Base-by-base conservation (phyloP, 2,329 filamentous ascomycete species). In the Monilinia polystroma region DNA sequence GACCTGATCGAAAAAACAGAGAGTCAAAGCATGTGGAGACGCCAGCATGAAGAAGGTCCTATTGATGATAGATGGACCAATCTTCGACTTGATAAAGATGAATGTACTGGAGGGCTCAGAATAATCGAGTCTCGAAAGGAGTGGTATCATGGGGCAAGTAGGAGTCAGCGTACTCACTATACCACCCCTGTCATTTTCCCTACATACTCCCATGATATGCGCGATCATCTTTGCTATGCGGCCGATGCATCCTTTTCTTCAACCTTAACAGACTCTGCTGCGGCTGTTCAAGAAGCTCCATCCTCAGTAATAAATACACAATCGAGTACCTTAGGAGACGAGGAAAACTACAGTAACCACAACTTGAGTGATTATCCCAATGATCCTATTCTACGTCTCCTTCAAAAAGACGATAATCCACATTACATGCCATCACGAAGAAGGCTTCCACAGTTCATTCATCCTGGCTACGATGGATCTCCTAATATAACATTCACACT, bases 11-110 rank as follows among this genome's bases (percentile, higher is more conserved):
- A 83, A 69, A 75, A 76, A 47, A 78, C 79, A 68, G 78, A 79
- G n/a, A 81, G 81, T 65, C 73, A 76, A 54, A 78, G 79, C 26
- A 81, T 88, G 55, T 92, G 87, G 84, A 82, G 90, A 10, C 84
- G 90, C 20, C 82, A 89, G 60, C 87, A 91, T 71, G 79, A 79
- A 38, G 90, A 93, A 75, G 90, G 90, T 0, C 85, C 88, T 0
- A 86, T 92, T 20, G 89, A 93, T 70, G 87, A 92, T 71, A 84
- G 88, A 3, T 93, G 90, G 90, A 89, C 85, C 0, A 85, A 87
- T 67, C 78, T 93, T 4, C 83, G 83, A 4, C 78, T 93, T 1
- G 82, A 85, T 38, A 80, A 80, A 45, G 85, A 91, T 67, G 86
- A 91, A 68, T 72, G 72, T 14, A 87, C 83, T 0, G 85, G 86